These are phyloP conservation scores for Chlorociboria aeruginascens DNA, from an alignment of 495 filamentous ascomycete species.

Conservation along the genomic window DNA sequence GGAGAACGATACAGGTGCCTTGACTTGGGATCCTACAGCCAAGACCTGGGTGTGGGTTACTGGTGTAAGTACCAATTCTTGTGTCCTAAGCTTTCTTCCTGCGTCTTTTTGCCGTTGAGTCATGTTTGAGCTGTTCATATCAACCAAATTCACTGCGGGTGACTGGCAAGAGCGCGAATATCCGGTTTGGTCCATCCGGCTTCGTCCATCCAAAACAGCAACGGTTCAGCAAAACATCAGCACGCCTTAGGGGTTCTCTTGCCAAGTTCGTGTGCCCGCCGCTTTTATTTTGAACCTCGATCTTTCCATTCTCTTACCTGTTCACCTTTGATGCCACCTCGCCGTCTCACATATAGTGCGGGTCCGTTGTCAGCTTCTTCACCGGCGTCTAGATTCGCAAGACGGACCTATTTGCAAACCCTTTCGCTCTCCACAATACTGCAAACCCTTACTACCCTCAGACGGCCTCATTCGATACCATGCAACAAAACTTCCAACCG, in stretches of 20 bases:
- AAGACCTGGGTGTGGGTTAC: slow-evolving; percentile 7
- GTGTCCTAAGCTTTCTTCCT: slow-evolving; percentile 1
- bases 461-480: neutral
- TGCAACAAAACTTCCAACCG: slow-evolving; percentile 29
- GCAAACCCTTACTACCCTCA: neutral
- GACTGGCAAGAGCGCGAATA: too few relatives aligned
- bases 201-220: too few relatives aligned
- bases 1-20: slow-evolving; percentile 1
- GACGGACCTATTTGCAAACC: neutral
- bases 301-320: too few relatives aligned
- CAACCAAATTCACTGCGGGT: neutral
- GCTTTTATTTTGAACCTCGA: too few relatives aligned
- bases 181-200: too few relatives aligned
- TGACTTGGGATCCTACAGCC: slow-evolving; percentile 9
- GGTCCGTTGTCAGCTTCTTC: neutral
- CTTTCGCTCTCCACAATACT: neutral
- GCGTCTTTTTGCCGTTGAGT: neutral
- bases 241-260: too few relatives aligned
- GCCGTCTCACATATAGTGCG: neutral
- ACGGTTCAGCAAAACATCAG: too few relatives aligned
- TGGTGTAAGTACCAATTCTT: slow-evolving; percentile 4
- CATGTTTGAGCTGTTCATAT: neutral
- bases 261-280: too few relatives aligned
- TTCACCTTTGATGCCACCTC: too few relatives aligned
- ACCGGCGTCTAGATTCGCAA: too few relatives aligned